Base-by-base conservation (phyloP, 2,329 filamentous ascomycete species). In the Aspergillus ochraceoroseus region DNA sequence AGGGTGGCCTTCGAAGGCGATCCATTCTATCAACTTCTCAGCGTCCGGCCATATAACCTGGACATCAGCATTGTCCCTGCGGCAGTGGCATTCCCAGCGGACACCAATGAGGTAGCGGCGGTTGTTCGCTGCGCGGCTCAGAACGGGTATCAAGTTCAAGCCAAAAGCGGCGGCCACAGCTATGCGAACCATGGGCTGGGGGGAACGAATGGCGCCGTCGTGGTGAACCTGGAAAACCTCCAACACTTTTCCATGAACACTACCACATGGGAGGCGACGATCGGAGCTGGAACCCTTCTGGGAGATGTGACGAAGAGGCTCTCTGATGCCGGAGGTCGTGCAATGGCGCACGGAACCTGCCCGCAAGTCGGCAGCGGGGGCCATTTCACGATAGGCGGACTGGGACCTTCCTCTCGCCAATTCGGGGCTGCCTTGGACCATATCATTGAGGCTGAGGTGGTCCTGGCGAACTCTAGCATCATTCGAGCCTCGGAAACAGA, bases 361-460 rank as follows among this genome's bases (percentile, higher is more conserved):
- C 61, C 61, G 2, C 53, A 61, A n/a, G 59, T 69, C 8, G 65
- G 65, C 5, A 53, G 58, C 4, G 66, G 66, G 2, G 66, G 66
- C 2, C 66, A 69, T 44, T 55, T 63, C 7, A 68, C 64, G 2
- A 64, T 66, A 22, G 65, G 65, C 2, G 65, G 65, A 2, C 14
- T 41, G 7, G 65, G 65, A 1, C 59, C 56, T 1, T 71, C 53
- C 53, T 73, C 37, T 4, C 65, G 75, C 3, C 62, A 66, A 14
- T 75, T 69, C 60, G 75, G 75, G 7, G 54, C 73, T 1, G 64
- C 72, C 3, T 62, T 76, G 33, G 75, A 79, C 43, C 67, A 69
- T 17, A 66, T 78, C 12, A 46, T 70, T 4, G 67, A 56, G 5
- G 57, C 71, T 2, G 66, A 72, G 20, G 72, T 75, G 2, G 68